Base-by-base conservation (phyloP, 306 rosid species). In the Dryas alaskensis region DNA sequence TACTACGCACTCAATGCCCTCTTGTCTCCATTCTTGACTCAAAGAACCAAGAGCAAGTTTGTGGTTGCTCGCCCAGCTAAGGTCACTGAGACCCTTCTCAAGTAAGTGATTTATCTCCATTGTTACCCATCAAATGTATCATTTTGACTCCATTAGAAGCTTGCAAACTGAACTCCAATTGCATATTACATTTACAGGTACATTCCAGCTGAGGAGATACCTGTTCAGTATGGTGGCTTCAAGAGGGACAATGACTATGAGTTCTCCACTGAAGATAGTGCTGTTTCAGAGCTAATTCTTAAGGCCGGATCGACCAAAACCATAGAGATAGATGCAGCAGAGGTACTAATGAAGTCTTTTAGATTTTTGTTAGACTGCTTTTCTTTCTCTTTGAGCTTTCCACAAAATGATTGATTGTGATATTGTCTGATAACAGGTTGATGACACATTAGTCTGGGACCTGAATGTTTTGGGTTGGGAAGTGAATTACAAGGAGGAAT, bases 1-100 rank as follows among this genome's bases (percentile, higher is more conserved):
- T 94, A 88, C 81, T 94, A 88, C 43, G 97, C 98, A 48, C 81
- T 94, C 58, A 88, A 86, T 57, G 87, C 94, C 58, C 73, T 92
- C 22, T 63, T 92, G 47, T 82, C 91, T 59, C 87, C 98, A 39
- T 92, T 92, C 86, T 74, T 92, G 63, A 92, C 98, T 11, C 96
- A 88, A 78, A 82, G 98, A 87, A 92, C 92, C 43, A 92, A 81
- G 81, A 84, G 88, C 88, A 84, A 84, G 61, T 72, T 84, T n/a
- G 88, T 84, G 4, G 67, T 81, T 47, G 88, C 88, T 73, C 83
- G 88, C 19, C 88, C 88, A 0, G 79, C 83, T 1, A 81, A 81
- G 64, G 83, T 79, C 45, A 68, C 86, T 0, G 88, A 84, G 71
- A 84, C 88, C 75, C 88, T 84, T 59, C 76, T 84, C 57, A 78